Percentiles rank a stretch among this genome's conserved stretches.
Evolutionary conservation across 2,329 filamentous ascomycete genomes (phyloP).

Genomic region (Trichoderma arundinaceum): DNA sequence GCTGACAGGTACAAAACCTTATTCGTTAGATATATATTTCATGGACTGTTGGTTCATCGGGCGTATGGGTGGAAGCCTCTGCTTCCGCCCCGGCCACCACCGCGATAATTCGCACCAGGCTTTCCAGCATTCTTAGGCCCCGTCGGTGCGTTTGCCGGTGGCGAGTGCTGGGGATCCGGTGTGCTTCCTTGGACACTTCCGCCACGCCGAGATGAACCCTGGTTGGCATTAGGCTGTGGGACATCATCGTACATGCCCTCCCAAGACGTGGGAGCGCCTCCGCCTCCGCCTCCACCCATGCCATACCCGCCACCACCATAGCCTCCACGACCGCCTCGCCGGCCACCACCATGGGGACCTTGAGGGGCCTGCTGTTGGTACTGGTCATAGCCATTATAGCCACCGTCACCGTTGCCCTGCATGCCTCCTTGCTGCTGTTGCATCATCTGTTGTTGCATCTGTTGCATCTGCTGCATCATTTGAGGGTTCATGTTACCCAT

Average conservation of each 20-base stretch:
- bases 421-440: constrained; percentile 48
- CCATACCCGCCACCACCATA: constrained; percentile 41
- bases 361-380: constrained; percentile 56
- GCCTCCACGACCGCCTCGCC: constrained; percentile 36
- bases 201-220: constrained; percentile 50
- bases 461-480: constrained; percentile 64
- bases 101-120: constrained; percentile 90
- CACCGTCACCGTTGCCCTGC: constrained; percentile 38
- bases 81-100: constrained; percentile 77
- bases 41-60: constrained; percentile 36
- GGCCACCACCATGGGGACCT: constrained; percentile 35
- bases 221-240: constrained; percentile 74
- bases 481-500: constrained; percentile 54
- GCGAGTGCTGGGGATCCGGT: constrained; percentile 53
- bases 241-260: constrained; percentile 99
- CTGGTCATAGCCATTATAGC: constrained; percentile 45
- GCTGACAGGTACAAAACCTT: not conserved
- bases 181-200: constrained; percentile 49
- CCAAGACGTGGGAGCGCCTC: constrained; percentile 81
- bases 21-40: not conserved
- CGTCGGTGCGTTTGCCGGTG: constrained; percentile 73
- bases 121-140: constrained; percentile 94
- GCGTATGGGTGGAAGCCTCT: constrained; percentile 82
- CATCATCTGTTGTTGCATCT: constrained; percentile 51
- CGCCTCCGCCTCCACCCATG: constrained; percentile 52